Percentiles rank a stretch among this genome's conserved stretches.
phyloP scores from a whole-genome alignment of 2,329 filamentous ascomycete genomes.

The Rhynchosporium graminicola region DNA sequence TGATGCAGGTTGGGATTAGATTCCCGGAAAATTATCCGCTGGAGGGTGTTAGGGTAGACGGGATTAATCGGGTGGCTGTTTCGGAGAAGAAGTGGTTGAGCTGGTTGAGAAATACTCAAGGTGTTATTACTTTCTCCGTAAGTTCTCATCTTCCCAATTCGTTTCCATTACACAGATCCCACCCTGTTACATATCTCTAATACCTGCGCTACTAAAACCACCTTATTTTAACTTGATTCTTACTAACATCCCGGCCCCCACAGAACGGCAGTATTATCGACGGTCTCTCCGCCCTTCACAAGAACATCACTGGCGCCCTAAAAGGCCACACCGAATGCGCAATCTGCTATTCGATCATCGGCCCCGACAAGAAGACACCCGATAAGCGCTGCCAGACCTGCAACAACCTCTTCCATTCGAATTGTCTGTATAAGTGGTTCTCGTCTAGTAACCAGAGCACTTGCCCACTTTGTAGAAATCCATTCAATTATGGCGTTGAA shows the following conservation, averaged over 20 bases:
- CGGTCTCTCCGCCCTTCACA: conserved; percentile 79
- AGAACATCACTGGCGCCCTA: conserved; percentile 83
- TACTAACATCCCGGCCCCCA: conserved; percentile 7
- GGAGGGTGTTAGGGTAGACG: conserved; percentile 72
- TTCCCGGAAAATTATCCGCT: conserved; percentile 84
- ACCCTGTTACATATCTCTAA: neutral
- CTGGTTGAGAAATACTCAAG: conserved; percentile 86
- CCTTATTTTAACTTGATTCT: neutral
- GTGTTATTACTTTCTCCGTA: conserved; percentile 86
- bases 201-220: too few relatives aligned
- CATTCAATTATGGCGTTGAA: conserved; percentile 61
- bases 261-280: conserved; percentile 84
- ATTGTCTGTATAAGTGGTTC: conserved; percentile 96
- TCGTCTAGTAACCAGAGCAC: conserved; percentile 87
- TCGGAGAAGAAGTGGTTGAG: conserved; percentile 89
- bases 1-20: conserved; percentile 78
- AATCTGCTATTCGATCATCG: conserved; percentile 95
- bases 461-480: conserved; percentile 89
- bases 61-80: conserved; percentile 81
- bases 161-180: neutral
- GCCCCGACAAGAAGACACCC: conserved; percentile 82
- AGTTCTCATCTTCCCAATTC: conserved; percentile 32
- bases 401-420: conserved; percentile 88
- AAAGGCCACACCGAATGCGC: conserved; percentile 95
- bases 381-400: conserved; percentile 91